These are phyloP conservation scores for Cicer yamashitae DNA, from an alignment of 306 rosid species.

Conservation along the genomic window DNA sequence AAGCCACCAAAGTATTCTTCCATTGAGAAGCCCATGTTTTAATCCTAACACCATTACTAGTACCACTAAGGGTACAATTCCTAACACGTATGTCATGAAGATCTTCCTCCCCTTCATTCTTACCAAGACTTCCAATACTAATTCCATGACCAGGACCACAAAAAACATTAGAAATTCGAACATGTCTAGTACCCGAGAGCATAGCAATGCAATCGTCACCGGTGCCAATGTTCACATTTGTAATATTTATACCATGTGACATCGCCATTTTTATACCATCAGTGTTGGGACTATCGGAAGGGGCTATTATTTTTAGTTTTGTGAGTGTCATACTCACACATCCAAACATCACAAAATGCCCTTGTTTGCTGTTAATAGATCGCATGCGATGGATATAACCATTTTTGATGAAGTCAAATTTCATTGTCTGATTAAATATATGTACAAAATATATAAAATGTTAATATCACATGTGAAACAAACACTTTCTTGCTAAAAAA, in stretches of 20 bases:
- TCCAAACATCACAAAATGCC: constrained; percentile 51
- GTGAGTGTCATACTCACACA: constrained; percentile 54
- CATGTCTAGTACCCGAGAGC: constrained; percentile 47
- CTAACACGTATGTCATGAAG: constrained; percentile 50
- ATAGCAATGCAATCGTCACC: constrained; percentile 74
- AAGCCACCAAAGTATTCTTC: constrained; percentile 33
- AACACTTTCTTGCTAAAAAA: neutral
- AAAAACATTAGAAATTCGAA: constrained; percentile 41
- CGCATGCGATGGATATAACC: constrained; percentile 49
- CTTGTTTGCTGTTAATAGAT: constrained; percentile 60
- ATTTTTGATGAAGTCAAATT: constrained; percentile 57
- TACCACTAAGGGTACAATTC: constrained; percentile 53
- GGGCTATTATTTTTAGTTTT: constrained; percentile 49
- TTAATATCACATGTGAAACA: neutral
- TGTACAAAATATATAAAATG: neutral
- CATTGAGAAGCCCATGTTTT: constrained; percentile 64
- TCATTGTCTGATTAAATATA: constrained; percentile 53
- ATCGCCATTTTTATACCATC: constrained; percentile 71
- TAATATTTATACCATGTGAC: constrained; percentile 47
- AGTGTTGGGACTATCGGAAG: constrained; percentile 63
- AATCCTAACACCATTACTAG: constrained; percentile 64
- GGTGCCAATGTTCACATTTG: constrained; percentile 41
- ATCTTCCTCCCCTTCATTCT: constrained; percentile 40
- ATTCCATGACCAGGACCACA: constrained; percentile 87
- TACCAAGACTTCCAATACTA: constrained; percentile 74